Percentiles rank a stretch among this genome's conserved stretches.
These are phyloP conservation scores for Flaveria brownii DNA, from an alignment of 129 eudicot genomes.

Conservation along the genomic window DNA sequence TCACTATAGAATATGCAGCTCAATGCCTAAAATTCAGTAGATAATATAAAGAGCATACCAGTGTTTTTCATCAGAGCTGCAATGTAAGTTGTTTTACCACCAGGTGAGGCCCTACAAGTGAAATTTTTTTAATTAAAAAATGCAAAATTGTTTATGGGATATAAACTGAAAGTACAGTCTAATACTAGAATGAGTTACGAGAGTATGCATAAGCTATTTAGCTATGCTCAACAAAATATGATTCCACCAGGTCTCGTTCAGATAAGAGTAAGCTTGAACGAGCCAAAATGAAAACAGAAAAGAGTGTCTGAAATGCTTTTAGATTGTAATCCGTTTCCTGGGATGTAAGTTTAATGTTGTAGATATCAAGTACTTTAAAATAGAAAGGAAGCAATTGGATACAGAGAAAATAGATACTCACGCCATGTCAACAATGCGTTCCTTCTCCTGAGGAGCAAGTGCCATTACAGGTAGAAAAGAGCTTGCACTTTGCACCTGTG, in stretches of 20 bases:
- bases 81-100: conserved; percentile 96
- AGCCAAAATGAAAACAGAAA: background rate
- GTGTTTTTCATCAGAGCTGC: conserved; percentile 95
- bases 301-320: background rate
- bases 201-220: background rate
- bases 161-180: too few species aligned
- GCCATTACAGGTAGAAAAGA: conserved; percentile 97
- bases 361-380: background rate
- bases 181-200: background rate
- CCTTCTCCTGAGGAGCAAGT: conserved; percentile 93
- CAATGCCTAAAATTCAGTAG: background rate
- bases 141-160: background rate
- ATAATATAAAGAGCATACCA: conserved; percentile 43
- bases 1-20: background rate
- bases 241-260: background rate
- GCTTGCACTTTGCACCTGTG: conserved; percentile 92
- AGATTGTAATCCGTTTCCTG: background rate
- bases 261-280: background rate
- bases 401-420: conserved; percentile 35
- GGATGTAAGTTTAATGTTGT: background rate
- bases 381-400: background rate
- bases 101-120: conserved; percentile 89
- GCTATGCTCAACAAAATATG: background rate
- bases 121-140: conserved; percentile 2
- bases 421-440: conserved; percentile 94